Base-by-base conservation (phyloP, 2,329 filamentous ascomycete genomes). In the Colletotrichum spinosum region DNA sequence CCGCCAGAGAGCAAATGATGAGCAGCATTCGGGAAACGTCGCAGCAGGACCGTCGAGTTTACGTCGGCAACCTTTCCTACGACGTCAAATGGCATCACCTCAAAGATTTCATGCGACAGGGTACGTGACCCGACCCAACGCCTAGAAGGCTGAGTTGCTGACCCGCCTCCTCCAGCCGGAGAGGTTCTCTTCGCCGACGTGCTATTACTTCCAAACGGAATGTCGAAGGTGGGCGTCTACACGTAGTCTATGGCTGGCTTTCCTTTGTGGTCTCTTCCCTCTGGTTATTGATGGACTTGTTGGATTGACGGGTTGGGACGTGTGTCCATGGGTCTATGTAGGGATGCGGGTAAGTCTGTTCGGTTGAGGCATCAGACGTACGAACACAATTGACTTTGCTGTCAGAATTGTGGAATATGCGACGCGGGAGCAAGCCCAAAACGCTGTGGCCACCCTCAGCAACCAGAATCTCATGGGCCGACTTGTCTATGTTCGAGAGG, bases 41-140 rank as follows among this genome's bases (percentile, higher is more conserved):
- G 68, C 96, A 98, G 79, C 96, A 99, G 83, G 96, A 99, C 86
- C 95, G 96, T 77, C 94, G 96, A 72, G 96, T 99, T 88, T 99
- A 99, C 79, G 96, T 99, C 78, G 96, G 96, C 81, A 99, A 99
- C 79, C 87, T 99, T 73, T 96, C 94, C 54, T 99, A 99, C 85
- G 96, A 99, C 86, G 96, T 99, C 79, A 99, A 99, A 86, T 99
- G 96, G 96, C 95, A 98, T 85, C 96, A 98, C 77, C 89, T 99
- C 69, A 99, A 99, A 86, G 96, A 99, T 84, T 98, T 98, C 79
- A 99, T 99, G 96, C 92, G 96, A 88, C 93, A 97, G 89, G 95
- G 96, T 98, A 86, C 85, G 91, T 25, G 44, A 15, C 44, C 4
- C 6, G 17, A 10, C 8, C 44, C n/a, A 46, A 17, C 44, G 10